Evolutionary conservation across 768 basidiomycete species (phyloP).

Genomic region (Mycena belliarum): DNA sequence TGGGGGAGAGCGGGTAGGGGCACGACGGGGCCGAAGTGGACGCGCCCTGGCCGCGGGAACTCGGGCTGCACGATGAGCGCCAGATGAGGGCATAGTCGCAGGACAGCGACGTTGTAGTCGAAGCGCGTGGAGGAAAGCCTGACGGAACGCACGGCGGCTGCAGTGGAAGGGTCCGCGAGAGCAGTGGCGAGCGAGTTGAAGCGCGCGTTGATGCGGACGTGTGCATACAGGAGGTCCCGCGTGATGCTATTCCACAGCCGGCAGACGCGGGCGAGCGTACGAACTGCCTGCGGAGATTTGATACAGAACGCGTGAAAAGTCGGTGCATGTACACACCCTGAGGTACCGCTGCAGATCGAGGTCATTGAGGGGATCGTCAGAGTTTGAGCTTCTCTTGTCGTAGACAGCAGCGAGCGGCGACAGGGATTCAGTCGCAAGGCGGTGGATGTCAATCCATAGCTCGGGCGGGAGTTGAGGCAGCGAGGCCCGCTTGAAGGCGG

Average conservation of each 20-base stretch:
- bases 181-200: not conserved
- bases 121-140: constrained; percentile 11
- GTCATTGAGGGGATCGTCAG: not conserved
- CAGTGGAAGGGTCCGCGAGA: not conserved
- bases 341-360: not conserved
- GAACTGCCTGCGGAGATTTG: too few relatives aligned
- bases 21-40: not conserved
- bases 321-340: not conserved
- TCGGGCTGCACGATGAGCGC: constrained; percentile 1
- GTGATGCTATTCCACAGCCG: constrained; percentile 8
- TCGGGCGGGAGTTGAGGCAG: not conserved
- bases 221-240: constrained; percentile 7
- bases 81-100: not conserved
- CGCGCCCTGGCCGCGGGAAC: not conserved
- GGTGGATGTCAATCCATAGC: constrained; percentile 6
- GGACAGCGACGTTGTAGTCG: constrained; percentile 8
- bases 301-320: too few relatives aligned
- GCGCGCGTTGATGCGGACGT: not conserved
- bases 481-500: not conserved
- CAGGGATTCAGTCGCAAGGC: not conserved
- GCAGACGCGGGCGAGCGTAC: not conserved
- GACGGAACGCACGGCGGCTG: constrained; percentile 6
- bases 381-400: not conserved
- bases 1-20: not conserved
- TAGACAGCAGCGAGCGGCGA: not conserved